Evolutionary conservation across 148 eudicot species (phyloP).

Genomic region (Beta vulgaris): DNA sequence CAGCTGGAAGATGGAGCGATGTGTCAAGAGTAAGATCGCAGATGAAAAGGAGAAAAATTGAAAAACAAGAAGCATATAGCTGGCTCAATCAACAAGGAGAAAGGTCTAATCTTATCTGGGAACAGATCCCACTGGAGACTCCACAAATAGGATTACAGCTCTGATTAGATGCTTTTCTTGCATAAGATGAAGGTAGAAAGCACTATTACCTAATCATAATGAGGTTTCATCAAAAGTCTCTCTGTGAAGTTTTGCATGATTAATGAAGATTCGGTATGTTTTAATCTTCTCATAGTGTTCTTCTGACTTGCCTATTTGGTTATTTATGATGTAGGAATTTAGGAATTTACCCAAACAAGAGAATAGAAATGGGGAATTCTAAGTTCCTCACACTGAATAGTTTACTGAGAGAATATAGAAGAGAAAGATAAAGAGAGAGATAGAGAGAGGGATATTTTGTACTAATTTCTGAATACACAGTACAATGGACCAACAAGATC

Average conservation of each 20-base stretch:
- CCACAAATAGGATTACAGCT: neutral
- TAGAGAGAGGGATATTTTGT: no score
- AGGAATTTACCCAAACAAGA: no score
- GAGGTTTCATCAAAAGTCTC: neutral
- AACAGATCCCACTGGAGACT: neutral
- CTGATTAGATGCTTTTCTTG: neutral
- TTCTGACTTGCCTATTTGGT: neutral
- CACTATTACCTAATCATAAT: neutral
- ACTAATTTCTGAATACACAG: no score
- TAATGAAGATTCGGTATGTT: neutral
- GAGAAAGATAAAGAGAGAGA: no score
- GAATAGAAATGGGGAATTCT: no score
- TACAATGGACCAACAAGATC: no score
- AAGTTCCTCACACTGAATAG: no score
- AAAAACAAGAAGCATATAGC: slow-evolving; percentile 53
- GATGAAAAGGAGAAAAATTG: slow-evolving; percentile 44
- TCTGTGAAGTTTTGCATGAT: neutral
- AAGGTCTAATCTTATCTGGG: slow-evolving; percentile 22
- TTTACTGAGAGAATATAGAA: no score
- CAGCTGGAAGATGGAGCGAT: slow-evolving; percentile 65
- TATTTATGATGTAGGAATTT: no score
- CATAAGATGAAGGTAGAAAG: no score
- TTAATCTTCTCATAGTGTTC: neutral
- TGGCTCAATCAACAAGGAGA: slow-evolving; percentile 49
- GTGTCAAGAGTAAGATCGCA: slow-evolving; percentile 55